Evolutionary conservation across 176 grass and related monocot species (phyloP).

Genomic region (Dactylis glomerata): DNA sequence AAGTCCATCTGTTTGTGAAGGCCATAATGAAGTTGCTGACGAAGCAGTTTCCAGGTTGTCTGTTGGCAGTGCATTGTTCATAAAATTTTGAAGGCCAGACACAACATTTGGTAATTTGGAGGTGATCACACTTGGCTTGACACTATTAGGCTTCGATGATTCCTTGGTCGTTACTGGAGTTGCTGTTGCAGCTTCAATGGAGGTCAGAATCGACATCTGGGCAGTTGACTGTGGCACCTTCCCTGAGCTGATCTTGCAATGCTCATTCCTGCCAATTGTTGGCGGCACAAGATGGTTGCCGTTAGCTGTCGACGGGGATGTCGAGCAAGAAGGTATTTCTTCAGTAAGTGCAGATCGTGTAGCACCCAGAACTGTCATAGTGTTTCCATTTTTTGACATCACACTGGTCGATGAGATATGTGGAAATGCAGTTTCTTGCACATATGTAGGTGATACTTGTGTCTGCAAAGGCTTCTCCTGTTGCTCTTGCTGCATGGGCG

Average conservation of each 20-base stretch:
- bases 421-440: constrained; percentile 48
- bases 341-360: constrained; percentile 85
- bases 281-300: constrained; percentile 41
- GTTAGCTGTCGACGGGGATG: constrained; percentile 72
- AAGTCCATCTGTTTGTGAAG: constrained; percentile 73
- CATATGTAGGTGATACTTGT: constrained; percentile 42
- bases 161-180: constrained; percentile 45
- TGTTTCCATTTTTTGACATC: constrained; percentile 44
- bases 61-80: constrained; percentile 59
- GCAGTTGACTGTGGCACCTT: constrained; percentile 42
- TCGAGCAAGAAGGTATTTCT: constrained; percentile 84
- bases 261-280: constrained; percentile 43
- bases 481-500: constrained; percentile 41
- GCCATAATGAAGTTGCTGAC: constrained; percentile 86
- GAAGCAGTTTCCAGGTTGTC: constrained; percentile 86
- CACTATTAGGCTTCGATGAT: constrained; percentile 48
- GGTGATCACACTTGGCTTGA: constrained; percentile 48
- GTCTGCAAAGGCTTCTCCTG: constrained; percentile 59
- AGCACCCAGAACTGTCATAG: constrained; percentile 31
- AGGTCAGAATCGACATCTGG: constrained; percentile 46
- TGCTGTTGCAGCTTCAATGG: constrained; percentile 45
- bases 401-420: constrained; percentile 27
- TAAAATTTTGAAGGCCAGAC: constrained; percentile 48
- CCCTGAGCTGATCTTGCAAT: constrained; percentile 51
- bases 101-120: constrained; percentile 55